phyloP scores from a whole-genome alignment of 306 rosid genomes.

The Acacia acuminata region DNA sequence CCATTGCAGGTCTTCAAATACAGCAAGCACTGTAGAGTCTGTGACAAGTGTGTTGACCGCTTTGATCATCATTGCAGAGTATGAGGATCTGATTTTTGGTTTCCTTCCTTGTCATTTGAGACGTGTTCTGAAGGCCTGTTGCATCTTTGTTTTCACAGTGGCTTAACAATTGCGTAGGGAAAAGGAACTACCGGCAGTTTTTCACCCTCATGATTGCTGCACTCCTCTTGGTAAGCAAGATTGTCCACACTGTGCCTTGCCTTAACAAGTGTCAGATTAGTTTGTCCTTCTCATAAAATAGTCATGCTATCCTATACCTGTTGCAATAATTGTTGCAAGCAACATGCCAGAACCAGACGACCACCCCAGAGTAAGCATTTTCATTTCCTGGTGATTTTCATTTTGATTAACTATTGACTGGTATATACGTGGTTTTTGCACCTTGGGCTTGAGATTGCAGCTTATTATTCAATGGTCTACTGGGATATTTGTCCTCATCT shows the following conservation, averaged over 20 bases:
- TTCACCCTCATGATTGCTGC: slow-evolving; percentile 83
- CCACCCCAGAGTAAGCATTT: slow-evolving; percentile 44
- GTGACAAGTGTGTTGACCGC: slow-evolving; percentile 85
- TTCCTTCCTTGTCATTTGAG: slow-evolving; percentile 1
- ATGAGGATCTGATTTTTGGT: slow-evolving; percentile 30
- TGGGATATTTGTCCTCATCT: slow-evolving; percentile 78
- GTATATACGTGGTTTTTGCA: slow-evolving; percentile 60
- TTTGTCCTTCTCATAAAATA: not conserved
- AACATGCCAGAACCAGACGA: slow-evolving; percentile 43
- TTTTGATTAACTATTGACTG: slow-evolving; percentile 65
- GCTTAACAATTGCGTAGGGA: slow-evolving; percentile 93
- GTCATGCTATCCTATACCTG: slow-evolving; percentile 10
- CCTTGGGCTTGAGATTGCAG: slow-evolving; percentile 90
- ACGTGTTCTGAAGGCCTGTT: slow-evolving; percentile 25
- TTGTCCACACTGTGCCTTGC: slow-evolving; percentile 20
- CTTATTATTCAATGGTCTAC: slow-evolving; percentile 89
- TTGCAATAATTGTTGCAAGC: slow-evolving; percentile 27
- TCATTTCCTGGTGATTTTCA: slow-evolving; percentile 55
- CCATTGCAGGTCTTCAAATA: slow-evolving; percentile 73
- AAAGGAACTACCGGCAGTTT: slow-evolving; percentile 74
- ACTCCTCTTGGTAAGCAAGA: slow-evolving; percentile 82
- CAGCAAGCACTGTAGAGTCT: slow-evolving; percentile 91
- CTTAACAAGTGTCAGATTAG: slow-evolving; percentile 3
- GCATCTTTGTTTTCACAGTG: slow-evolving; percentile 55
- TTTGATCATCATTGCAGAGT: slow-evolving; percentile 98